Percentiles rank a stretch among this genome's conserved stretches.
Conservation (phyloP, 441 rosid genomes). For the Eutrema salsugineum region DNA sequence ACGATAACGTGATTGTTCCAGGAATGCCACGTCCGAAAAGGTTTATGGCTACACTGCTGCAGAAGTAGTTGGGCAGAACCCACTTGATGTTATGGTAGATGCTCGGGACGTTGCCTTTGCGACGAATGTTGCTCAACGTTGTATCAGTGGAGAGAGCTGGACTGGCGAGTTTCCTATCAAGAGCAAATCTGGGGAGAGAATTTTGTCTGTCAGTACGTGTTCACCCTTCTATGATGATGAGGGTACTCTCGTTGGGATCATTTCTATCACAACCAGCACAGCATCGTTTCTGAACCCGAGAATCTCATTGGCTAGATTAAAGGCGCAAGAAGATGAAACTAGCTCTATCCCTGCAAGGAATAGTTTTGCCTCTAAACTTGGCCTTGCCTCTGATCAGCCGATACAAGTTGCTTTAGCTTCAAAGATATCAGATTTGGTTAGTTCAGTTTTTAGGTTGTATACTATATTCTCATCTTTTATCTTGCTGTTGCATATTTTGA, state of each 20-base stretch:
- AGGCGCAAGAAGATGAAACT: conserved; percentile 45
- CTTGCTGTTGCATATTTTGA: conserved; percentile 25
- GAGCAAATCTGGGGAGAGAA: conserved; percentile 66
- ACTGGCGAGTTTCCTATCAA: conserved; percentile 78
- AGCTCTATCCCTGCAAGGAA: conserved; percentile 46
- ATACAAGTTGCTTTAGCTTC: conserved; percentile 82
- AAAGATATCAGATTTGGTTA: conserved; percentile 85
- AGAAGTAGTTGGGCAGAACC: conserved; percentile 78
- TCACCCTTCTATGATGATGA: conserved; percentile 83
- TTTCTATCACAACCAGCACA: conserved; percentile 63
- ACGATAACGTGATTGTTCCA: conserved; percentile 30
- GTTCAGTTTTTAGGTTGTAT: conserved; percentile 30
- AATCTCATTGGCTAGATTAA: conserved; percentile 31
- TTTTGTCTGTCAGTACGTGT: conserved; percentile 57
- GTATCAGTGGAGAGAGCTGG: conserved; percentile 75
- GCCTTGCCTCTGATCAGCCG: conserved; percentile 91
- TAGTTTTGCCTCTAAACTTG: conserved; percentile 67
- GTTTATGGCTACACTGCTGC: conserved; percentile 74
- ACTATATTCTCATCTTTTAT: conserved; percentile 17
- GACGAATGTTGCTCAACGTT: conserved; percentile 44
- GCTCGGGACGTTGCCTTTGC: conserved; percentile 51
- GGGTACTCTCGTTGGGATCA: conserved; percentile 66
- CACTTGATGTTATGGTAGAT: conserved; percentile 61
- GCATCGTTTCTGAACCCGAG: conserved; percentile 43
- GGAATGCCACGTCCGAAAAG: conserved; percentile 84